Conservation (phyloP, 345 rosid genomes). For the Citrus cavaleriei region DNA sequence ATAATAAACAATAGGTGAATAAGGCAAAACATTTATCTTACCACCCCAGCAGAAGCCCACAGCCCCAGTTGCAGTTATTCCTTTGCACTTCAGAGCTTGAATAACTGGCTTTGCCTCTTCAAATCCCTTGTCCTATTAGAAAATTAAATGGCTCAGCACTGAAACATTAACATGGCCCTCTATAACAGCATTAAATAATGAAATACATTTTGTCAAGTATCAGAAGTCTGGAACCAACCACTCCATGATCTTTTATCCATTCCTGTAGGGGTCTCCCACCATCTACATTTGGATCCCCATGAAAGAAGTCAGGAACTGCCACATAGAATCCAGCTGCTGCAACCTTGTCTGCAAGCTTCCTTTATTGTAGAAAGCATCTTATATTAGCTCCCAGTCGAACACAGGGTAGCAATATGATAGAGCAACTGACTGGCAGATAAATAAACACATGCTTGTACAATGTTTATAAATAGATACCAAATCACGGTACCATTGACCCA, state of each 20-base stretch:
- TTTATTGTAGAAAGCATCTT: conserved; percentile 18
- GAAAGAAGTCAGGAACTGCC: conserved; percentile 64
- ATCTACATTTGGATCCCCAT: conserved; percentile 56
- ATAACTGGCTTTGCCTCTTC: conserved; percentile 68
- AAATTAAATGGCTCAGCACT: conserved; percentile 4
- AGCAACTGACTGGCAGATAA: not conserved
- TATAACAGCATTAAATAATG: not conserved
- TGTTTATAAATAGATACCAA: not conserved
- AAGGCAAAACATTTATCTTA: conserved; percentile 20
- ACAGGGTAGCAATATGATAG: not conserved
- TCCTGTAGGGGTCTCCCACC: conserved; percentile 36
- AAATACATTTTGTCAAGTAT: not conserved
- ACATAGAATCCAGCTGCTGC: conserved; percentile 70
- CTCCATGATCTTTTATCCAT: conserved; percentile 68
- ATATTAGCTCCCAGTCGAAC: not conserved
- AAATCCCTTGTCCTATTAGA: conserved; percentile 60
- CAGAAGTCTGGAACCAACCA: conserved; percentile 40
- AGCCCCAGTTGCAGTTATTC: conserved; percentile 50
- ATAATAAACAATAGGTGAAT: not conserved
- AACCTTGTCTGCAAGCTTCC: conserved; percentile 79
- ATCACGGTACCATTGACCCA: no score
- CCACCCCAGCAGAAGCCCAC: conserved; percentile 78
- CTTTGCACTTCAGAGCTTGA: conserved; percentile 58
- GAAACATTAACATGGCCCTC: not conserved
- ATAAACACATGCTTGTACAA: not conserved